Conservation (phyloP, 345 rosid genomes). For the Salix suchowensis region DNA sequence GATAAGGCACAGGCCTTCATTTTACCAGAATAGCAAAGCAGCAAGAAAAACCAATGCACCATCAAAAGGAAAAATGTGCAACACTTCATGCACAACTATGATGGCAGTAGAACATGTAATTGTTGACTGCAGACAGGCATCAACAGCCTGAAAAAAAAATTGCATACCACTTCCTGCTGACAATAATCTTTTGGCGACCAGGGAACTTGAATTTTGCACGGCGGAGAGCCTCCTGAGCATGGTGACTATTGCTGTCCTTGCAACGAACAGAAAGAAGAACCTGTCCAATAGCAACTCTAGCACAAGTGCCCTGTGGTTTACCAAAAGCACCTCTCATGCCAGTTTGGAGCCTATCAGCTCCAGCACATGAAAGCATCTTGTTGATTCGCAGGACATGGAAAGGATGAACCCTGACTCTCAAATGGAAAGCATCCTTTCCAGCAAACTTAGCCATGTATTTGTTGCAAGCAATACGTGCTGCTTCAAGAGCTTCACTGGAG, state of each 20-base stretch:
- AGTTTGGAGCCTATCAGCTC: constrained; percentile 84
- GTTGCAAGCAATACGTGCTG: constrained; percentile 81
- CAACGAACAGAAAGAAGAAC: constrained; percentile 75
- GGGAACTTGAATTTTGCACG: constrained; percentile 79
- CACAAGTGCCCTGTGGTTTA: constrained; percentile 68
- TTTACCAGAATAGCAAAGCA: too few species aligned
- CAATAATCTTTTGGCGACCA: constrained; percentile 75
- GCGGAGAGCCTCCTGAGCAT: constrained; percentile 80
- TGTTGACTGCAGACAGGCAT: not conserved
- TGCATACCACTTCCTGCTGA: constrained; percentile 69
- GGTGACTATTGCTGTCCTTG: constrained; percentile 57
- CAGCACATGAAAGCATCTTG: constrained; percentile 87
- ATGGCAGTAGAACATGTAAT: not conserved
- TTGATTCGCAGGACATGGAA: constrained; percentile 76
- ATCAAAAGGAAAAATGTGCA: not conserved
- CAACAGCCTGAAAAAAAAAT: not conserved
- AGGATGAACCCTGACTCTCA: constrained; percentile 71
- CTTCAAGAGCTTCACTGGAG: constrained; percentile 74
- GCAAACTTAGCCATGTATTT: constrained; percentile 71
- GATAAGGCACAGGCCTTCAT: too few species aligned
- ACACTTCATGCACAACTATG: not conserved
- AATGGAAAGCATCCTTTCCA: constrained; percentile 74
- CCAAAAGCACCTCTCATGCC: constrained; percentile 86
- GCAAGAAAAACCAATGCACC: not conserved
- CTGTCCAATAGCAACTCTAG: constrained; percentile 74